These are phyloP conservation scores for Pulveroboletus sp. DNA, from an alignment of 768 basidiomycete species.

Conservation along the genomic window DNA sequence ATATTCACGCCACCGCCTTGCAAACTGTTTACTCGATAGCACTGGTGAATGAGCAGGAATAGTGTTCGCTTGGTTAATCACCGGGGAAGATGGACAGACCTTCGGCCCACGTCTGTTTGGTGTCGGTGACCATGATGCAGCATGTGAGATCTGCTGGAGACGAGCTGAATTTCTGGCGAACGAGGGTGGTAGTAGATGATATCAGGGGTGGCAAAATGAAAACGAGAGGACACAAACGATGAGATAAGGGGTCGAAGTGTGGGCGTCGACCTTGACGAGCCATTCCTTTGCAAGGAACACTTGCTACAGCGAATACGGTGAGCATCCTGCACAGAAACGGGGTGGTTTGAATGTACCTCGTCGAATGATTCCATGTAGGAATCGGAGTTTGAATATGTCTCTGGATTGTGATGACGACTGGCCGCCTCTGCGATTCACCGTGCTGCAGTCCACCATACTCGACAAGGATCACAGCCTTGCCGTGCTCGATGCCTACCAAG, in stretches of 20 bases:
- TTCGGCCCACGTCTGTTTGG: constrained; percentile 73
- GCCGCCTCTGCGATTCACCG: constrained; percentile 37
- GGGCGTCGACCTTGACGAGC: constrained; percentile 64
- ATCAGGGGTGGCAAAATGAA: constrained; percentile 8
- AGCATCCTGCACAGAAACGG: not conserved
- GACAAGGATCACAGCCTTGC: constrained; percentile 50
- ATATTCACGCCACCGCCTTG: constrained; percentile 66
- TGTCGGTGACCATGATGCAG: constrained; percentile 68
- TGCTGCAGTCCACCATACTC: constrained; percentile 43
- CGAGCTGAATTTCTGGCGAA: constrained; percentile 59
- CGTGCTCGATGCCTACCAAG: constrained; percentile 59
- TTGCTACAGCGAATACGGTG: constrained; percentile 42
- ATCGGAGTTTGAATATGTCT: constrained; percentile 25
- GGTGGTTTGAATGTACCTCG: constrained; percentile 31
- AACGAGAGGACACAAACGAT: constrained; percentile 48
- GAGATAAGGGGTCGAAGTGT: constrained; percentile 64
- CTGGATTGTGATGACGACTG: constrained; percentile 49
- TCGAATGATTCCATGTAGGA: constrained; percentile 46
- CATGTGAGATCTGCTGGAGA: constrained; percentile 57
- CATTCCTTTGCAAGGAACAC: constrained; percentile 66
- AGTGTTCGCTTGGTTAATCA: constrained; percentile 20
- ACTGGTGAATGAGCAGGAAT: constrained; percentile 35
- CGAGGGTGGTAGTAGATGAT: constrained; percentile 4
- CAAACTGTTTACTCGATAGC: constrained; percentile 54
- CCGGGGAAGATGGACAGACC: constrained; percentile 38